phyloP scores from a whole-genome alignment of 1,139 yeast genomes.

The Candida sanyaensis region DNA sequence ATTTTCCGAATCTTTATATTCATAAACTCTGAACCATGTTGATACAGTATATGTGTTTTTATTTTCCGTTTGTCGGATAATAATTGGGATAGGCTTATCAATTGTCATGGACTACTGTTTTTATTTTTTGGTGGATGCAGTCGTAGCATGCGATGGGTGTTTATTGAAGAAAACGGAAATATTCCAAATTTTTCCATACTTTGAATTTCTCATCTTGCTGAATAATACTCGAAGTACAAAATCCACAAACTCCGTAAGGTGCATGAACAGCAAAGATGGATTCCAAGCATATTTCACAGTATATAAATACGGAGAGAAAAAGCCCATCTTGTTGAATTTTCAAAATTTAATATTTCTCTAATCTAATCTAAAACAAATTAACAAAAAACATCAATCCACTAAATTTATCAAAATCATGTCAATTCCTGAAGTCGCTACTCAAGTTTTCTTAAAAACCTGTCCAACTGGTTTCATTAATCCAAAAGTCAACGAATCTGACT shows the following conservation, averaged over 20 bases:
- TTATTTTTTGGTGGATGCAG: too few species aligned
- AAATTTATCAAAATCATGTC: constrained; percentile 8
- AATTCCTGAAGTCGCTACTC: constrained; percentile 12
- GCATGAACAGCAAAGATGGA: background rate
- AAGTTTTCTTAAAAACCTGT: constrained; percentile 17
- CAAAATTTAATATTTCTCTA: too few species aligned
- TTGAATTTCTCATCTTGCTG: background rate
- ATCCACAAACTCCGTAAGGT: background rate
- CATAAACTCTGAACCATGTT: too few species aligned
- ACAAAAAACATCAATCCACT: background rate
- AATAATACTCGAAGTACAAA: background rate
- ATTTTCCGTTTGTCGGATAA: background rate
- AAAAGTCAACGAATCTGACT: constrained; percentile 17
- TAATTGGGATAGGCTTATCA: background rate
- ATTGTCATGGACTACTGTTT: too few species aligned
- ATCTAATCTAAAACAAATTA: too few species aligned
- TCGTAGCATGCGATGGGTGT: too few species aligned
- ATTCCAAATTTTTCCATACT: background rate
- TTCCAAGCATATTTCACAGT: background rate
- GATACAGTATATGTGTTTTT: too few species aligned
- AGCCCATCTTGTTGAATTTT: too few species aligned
- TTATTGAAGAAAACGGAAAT: background rate
- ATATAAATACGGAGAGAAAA: background rate
- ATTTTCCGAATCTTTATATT: too few species aligned
- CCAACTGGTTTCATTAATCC: constrained; percentile 20